These are phyloP conservation scores for Colletotrichum liaoningense DNA, from an alignment of 2,329 filamentous ascomycete species.

Conservation along the genomic window DNA sequence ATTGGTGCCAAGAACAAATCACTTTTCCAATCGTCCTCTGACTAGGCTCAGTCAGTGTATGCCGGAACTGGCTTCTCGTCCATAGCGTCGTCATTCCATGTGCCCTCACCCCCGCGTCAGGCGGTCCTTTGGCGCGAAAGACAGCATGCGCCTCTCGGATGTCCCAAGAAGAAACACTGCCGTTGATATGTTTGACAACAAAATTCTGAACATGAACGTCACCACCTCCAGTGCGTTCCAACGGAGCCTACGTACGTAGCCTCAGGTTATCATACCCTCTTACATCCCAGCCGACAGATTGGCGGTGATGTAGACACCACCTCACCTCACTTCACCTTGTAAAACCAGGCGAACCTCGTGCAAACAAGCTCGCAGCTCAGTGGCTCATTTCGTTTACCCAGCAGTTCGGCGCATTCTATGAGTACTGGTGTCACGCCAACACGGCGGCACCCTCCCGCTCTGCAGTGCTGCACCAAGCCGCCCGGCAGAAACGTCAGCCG, in stretches of 20 bases:
- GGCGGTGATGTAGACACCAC: conserved; percentile 26
- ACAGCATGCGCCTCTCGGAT: conserved; percentile 1
- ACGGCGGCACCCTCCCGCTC: conserved; percentile 3
- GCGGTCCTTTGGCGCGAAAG: conserved; percentile 17
- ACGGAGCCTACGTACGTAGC: conserved; percentile 5
- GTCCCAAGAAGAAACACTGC: conserved; percentile 1
- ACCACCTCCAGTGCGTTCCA: neutral
- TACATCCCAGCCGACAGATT: neutral
- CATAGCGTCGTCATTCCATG: neutral
- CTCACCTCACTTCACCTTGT: conserved; percentile 11
- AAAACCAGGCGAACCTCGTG: conserved; percentile 21
- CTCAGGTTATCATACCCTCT: neutral
- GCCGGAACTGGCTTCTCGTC: neutral
- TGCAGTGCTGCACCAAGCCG: conserved; percentile 18
- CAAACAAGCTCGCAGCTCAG: conserved; percentile 34
- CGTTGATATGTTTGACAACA: conserved; percentile 4
- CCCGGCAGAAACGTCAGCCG: conserved; percentile 25
- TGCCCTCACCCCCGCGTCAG: conserved; percentile 13
- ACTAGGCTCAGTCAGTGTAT: conserved; percentile 9
- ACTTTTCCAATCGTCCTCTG: neutral
- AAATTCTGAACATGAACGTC: neutral
- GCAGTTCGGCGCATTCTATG: conserved; percentile 3
- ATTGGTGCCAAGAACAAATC: conserved; percentile 32
- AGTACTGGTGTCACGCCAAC: conserved; percentile 5
- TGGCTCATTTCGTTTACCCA: conserved; percentile 24